These are phyloP conservation scores for Alternaria gaisen DNA, from an alignment of 2,329 filamentous ascomycete species.

Conservation along the genomic window DNA sequence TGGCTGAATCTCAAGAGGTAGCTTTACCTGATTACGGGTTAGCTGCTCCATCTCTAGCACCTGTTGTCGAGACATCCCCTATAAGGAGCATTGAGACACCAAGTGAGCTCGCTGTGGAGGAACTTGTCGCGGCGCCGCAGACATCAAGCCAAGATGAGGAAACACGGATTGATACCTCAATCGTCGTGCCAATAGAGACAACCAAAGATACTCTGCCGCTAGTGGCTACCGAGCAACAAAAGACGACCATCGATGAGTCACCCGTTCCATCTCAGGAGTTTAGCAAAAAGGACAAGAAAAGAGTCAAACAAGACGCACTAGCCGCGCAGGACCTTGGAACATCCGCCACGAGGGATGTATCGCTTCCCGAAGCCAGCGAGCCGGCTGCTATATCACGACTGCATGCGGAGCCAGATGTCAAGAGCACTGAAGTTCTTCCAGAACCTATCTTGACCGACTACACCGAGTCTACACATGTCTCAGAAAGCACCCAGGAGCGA, in stretches of 20 bases:
- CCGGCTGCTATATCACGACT: not conserved
- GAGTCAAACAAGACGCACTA: conserved; percentile 32
- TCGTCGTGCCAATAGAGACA: conserved; percentile 8
- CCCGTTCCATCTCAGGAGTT: conserved; percentile 33
- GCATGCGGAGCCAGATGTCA: not conserved
- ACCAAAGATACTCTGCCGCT: not conserved
- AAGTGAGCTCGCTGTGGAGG: not conserved
- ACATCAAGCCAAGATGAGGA: conserved; percentile 40
- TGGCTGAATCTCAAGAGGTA: not conserved
- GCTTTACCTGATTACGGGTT: not conserved
- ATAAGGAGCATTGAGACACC: not conserved
- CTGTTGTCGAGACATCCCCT: not conserved
- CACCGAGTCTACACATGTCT: not conserved
- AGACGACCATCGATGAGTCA: conserved; percentile 2
- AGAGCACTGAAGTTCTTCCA: not conserved
- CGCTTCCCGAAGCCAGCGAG: not conserved
- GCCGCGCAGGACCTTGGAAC: conserved; percentile 2
- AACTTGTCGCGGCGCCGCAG: conserved; percentile 11
- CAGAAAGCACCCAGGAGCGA: conserved; percentile 6
- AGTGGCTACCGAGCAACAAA: not conserved
- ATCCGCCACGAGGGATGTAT: not conserved
- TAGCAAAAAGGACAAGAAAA: conserved; percentile 57
- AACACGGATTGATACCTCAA: conserved; percentile 38
- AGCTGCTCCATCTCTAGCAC: not conserved
- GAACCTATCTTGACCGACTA: not conserved